These are phyloP conservation scores for Pharnaceum exiguum DNA, from an alignment of 148 eudicot species.

Conservation along the genomic window DNA sequence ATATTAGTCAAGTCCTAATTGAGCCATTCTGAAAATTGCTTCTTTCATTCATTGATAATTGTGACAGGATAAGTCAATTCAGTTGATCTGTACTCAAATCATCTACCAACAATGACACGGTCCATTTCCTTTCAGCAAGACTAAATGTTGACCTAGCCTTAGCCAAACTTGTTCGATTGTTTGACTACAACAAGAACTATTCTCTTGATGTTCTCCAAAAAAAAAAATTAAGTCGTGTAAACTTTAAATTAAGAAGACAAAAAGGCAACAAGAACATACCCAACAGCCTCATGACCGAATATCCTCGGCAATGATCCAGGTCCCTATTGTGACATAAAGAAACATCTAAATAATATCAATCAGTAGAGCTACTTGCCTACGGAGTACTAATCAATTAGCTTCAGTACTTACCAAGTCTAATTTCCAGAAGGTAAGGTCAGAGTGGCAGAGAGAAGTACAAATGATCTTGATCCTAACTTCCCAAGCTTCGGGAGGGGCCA, in stretches of 20 bases:
- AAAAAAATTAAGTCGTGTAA: background rate
- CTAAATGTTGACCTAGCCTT: no score
- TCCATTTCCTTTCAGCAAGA: no score
- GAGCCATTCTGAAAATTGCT: no score
- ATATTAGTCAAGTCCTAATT: no score
- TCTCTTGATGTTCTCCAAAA: background rate
- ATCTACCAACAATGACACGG: no score
- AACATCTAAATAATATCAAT: background rate
- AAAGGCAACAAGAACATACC: conserved; percentile 26
- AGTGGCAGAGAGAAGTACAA: conserved; percentile 74
- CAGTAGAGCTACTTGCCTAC: no score
- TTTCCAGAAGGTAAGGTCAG: conserved; percentile 74
- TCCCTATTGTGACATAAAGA: conserved; percentile 21
- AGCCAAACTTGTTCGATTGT: no score
- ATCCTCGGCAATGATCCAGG: conserved; percentile 54
- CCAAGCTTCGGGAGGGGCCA: conserved; percentile 53
- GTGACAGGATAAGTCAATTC: no score
- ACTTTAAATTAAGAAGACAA: background rate
- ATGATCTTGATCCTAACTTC: conserved; percentile 70
- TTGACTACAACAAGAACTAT: no score
- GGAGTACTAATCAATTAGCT: background rate
- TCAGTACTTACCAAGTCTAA: conserved; percentile 24
- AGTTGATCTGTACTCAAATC: no score
- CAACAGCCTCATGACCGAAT: conserved; percentile 82
- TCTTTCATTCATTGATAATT: no score